phyloP scores from a whole-genome alignment of 2,329 filamentous ascomycete species.

The Sphaerulina vaccinii region DNA sequence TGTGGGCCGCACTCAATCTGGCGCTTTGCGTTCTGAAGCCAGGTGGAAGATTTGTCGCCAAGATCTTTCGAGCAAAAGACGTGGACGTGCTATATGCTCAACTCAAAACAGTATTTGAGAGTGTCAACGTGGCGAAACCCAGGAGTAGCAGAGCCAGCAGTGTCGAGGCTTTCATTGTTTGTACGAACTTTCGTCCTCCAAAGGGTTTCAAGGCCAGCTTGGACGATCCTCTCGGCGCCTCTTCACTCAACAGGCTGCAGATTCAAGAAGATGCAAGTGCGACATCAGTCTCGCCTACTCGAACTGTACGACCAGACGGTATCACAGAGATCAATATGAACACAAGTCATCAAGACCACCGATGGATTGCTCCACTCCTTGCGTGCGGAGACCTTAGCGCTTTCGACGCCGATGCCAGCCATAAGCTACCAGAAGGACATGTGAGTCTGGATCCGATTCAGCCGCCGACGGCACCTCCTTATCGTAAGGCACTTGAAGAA shows the following conservation, averaged over 20 bases:
- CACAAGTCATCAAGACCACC: constrained; percentile 41
- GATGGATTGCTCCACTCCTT: constrained; percentile 91
- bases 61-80: constrained; percentile 92
- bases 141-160: constrained; percentile 92
- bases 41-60: constrained; percentile 94
- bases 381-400: constrained; percentile 95
- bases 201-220: constrained; percentile 71
- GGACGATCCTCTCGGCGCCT: constrained; percentile 69
- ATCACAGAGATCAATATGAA: constrained; percentile 49
- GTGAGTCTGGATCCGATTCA: constrained; percentile 89
- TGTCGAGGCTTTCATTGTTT: constrained; percentile 95
- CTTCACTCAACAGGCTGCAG: not conserved
- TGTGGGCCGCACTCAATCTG: constrained; percentile 91
- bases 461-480: constrained; percentile 92
- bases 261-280: not conserved
- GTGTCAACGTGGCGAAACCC: constrained; percentile 89
- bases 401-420: constrained; percentile 94
- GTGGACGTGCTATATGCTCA: constrained; percentile 96
- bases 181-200: constrained; percentile 82
- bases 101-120: constrained; percentile 83
- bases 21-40: constrained; percentile 89
- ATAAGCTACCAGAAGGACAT: constrained; percentile 81
- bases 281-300: constrained; percentile 19
- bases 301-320: constrained; percentile 46
- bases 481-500: constrained; percentile 85